Evolutionary conservation across 129 eudicot genomes (phyloP).

Genomic region (Apium graveolens): DNA sequence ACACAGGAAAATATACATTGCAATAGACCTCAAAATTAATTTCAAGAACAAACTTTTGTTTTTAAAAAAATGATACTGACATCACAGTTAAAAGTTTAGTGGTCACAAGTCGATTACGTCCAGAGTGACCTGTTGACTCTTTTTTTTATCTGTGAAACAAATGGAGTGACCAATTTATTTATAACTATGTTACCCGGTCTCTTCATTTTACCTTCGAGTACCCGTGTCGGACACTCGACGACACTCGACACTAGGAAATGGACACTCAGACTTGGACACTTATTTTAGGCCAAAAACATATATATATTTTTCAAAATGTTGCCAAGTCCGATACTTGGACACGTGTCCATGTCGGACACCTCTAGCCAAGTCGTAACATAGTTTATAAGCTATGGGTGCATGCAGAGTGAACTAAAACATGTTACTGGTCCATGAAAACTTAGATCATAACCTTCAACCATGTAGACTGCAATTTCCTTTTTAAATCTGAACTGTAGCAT

Average conservation of each 20-base stretch:
- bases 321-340: too few relatives aligned
- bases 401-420: not conserved
- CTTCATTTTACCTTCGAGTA: too few relatives aligned
- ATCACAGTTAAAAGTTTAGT: not conserved
- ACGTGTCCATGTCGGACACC: too few relatives aligned
- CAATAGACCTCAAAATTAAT: not conserved
- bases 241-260: too few relatives aligned
- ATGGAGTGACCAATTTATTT: not conserved
- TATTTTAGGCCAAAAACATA: too few relatives aligned
- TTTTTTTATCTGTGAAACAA: not conserved
- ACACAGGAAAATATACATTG: not conserved
- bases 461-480: constrained; percentile 37
- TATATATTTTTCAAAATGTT: too few relatives aligned
- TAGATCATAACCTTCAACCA: constrained; percentile 39
- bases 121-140: not conserved
- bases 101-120: not conserved
- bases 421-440: not conserved
- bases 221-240: too few relatives aligned
- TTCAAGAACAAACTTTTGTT: not conserved
- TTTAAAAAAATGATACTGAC: not conserved
- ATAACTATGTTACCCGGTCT: too few relatives aligned
- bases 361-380: too few relatives aligned
- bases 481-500: constrained; percentile 33
- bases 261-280: too few relatives aligned
- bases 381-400: not conserved